A percentile compares a stretch with the other conserved stretches of the same genome.
Evolutionary conservation across 1,284 basidiomycete genomes (phyloP).

Genomic region (Cryptococcus sp.): DNA sequence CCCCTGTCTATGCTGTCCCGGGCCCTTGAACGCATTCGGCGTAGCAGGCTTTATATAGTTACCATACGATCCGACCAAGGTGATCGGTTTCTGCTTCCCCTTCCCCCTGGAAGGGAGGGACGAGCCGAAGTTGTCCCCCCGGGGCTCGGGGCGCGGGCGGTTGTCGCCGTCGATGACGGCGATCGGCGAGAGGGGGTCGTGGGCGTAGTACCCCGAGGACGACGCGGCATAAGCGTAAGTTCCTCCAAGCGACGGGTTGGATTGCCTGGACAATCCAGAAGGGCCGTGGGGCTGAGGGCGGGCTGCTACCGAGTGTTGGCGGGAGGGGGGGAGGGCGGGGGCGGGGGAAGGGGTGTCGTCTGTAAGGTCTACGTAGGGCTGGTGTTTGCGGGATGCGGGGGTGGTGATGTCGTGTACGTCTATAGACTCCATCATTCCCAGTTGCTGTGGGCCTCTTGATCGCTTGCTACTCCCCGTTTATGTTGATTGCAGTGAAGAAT

Average conservation of each 20-base stretch:
- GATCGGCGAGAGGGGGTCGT: no score
- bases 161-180: no score
- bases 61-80: slow-evolving; percentile 14
- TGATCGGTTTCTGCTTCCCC: no score
- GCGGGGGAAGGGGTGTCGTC: slow-evolving; percentile 9
- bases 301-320: background rate
- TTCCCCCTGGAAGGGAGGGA: slow-evolving; percentile 11
- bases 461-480: no score
- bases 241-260: no score
- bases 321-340: background rate
- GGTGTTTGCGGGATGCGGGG: background rate
- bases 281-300: background rate
- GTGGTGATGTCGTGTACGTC: slow-evolving; percentile 7
- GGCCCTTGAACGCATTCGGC: slow-evolving; percentile 23
- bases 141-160: no score
- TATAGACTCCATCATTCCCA: slow-evolving; percentile 13
- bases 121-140: slow-evolving; percentile 1
- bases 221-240: no score
- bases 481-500: no score
- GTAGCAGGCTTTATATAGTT: slow-evolving; percentile 42
- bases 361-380: slow-evolving; percentile 14
- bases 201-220: no score
- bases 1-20: background rate
- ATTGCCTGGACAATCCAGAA: no score
- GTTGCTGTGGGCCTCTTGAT: background rate